phyloP scores from a whole-genome alignment of 176 grass and related monocot species.

The Oryza glumipatula region DNA sequence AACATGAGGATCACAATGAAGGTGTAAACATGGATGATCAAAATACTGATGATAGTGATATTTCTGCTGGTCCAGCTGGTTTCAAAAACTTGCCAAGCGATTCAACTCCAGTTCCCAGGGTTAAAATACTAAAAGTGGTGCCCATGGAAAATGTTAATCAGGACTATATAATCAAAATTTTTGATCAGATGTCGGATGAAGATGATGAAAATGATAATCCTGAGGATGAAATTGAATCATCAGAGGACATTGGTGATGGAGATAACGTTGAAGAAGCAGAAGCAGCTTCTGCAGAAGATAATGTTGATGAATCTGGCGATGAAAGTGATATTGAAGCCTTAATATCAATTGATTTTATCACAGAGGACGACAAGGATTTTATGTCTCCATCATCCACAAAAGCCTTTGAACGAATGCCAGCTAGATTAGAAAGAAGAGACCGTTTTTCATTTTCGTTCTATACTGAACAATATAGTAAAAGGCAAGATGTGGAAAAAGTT shows the following conservation, averaged over 20 bases:
- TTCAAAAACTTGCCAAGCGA: constrained; percentile 64
- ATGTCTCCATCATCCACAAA: constrained; percentile 34
- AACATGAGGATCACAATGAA: constrained; percentile 43
- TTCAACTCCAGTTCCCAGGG: constrained; percentile 57
- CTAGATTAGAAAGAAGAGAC: constrained; percentile 81
- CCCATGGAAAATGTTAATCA: constrained; percentile 70
- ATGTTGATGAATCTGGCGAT: constrained; percentile 50
- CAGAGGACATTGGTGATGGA: constrained; percentile 59
- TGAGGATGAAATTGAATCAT: constrained; percentile 61
- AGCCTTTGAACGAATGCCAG: constrained; percentile 65
- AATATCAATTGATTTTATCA: constrained; percentile 56
- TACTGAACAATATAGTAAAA: constrained; percentile 60
- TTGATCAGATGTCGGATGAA: constrained; percentile 88
- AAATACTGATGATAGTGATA: constrained; percentile 58
- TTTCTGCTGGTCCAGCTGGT: constrained; percentile 56
- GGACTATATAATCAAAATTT: constrained; percentile 87
- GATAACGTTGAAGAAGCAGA: constrained; percentile 68
- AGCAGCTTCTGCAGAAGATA: constrained; percentile 55
- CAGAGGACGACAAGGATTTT: constrained; percentile 48
- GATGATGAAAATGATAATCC: constrained; percentile 59
- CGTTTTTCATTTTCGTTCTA: constrained; percentile 78
- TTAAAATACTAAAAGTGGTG: constrained; percentile 80
- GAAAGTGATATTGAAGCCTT: constrained; percentile 59
- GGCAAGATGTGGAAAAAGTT: constrained; percentile 36
- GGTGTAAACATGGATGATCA: constrained; percentile 58